Base-by-base conservation (phyloP, 2,329 filamentous ascomycete species). In the Aspergillus arachidicola region DNA sequence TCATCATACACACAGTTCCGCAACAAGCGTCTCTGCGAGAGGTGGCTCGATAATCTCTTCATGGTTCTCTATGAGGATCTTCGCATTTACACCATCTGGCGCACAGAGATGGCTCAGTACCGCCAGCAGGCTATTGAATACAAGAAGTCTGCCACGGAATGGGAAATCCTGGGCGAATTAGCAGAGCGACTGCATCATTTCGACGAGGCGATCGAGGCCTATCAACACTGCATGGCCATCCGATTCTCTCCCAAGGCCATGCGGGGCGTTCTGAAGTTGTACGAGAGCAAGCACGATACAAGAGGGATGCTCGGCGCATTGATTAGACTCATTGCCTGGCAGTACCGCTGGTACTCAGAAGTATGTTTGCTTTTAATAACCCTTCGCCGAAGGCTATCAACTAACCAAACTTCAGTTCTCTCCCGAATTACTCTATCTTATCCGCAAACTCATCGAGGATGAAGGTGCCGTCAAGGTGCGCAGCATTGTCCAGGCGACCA, bases 11-110 rank as follows among this genome's bases (percentile, higher is more conserved):
- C 93, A 7, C 92, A 94, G 71, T 93, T 99, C 75, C 95, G 96
- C 76, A 97, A 97, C 79, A 99, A 99, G 82, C 90, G 95, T 0
- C 87, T 99, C 1, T 99, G 95, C 74, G 95, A 99, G 79, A 89
- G 95, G 70, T 99, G 95, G 95, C 86, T 99, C 2, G 95, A 99
- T 79, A 98, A 96, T 72, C 85, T 99, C 26, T 99, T 99, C 82
- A 99, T 99, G 95, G 95, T 98, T 0, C 85, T 99, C 3, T 99
- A 99, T 77, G 95, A 99, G 78, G 95, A 99, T 74, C 86, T 99
- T 21, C 92, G 95, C 57, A 94, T 99, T 53, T 99, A 99, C 83
- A 99, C 95, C 14, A 99, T 99, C 78, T 99, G 95, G 95, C 90
- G 95, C 61, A 98, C 95, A 0, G 95, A 99, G 77, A 95, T 98